Evolutionary conservation across 306 rosid genomes (phyloP).

Genomic region (Cyamopsis tetragonoloba): DNA sequence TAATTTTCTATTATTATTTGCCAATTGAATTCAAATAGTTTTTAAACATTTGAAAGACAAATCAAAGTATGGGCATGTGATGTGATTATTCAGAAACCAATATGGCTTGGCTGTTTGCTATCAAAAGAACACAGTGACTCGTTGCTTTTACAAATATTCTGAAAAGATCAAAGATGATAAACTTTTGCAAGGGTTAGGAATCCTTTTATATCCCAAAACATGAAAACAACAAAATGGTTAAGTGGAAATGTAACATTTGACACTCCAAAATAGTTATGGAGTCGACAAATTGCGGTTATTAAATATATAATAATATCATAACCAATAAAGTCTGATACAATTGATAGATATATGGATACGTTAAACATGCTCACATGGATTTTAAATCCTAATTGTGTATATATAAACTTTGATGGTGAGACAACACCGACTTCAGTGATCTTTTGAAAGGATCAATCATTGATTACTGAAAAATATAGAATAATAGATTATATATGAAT

Average conservation of each 20-base stretch:
- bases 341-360: no score
- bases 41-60: neutral
- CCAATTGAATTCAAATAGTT: neutral
- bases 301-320: conserved; percentile 4
- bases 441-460: no score
- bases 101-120: neutral
- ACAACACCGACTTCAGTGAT: no score
- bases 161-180: neutral
- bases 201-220: neutral
- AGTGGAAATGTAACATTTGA: neutral
- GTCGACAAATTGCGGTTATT: neutral
- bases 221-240: conserved; percentile 9
- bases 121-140: neutral
- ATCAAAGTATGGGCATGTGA: neutral
- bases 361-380: no score
- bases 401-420: no score
- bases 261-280: conserved; percentile 1
- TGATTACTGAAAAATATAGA: no score
- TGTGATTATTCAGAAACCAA: neutral
- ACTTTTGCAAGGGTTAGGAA: neutral
- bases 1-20: neutral
- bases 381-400: no score
- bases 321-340: no score
- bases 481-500: no score
- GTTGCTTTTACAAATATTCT: neutral